Base-by-base conservation (phyloP, 2,329 filamentous ascomycete species). In the Malbranchea cinnamomea region DNA sequence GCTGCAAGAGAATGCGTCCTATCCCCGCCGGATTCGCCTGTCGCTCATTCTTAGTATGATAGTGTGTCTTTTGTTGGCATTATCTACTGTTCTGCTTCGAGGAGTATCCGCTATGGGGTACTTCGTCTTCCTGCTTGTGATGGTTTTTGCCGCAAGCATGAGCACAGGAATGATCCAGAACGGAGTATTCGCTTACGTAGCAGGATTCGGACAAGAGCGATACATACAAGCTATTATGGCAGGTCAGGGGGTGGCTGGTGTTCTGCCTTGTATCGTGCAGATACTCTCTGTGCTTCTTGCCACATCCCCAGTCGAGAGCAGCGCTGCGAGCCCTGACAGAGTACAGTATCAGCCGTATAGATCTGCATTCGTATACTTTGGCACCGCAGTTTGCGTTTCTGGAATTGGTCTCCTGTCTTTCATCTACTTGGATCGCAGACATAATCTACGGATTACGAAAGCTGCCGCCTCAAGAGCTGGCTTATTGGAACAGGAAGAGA, bases 151-250 rank as follows among this genome's bases (percentile, higher is more conserved):
- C n/a, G 72, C 84, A 0, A 81, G 83, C 40, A 64, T 78, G 48
- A 84, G 82, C 0, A 79, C 84, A 0, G 85, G 80, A 0, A 63
- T 94, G 29, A 79, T 85, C 41, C 89, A 95, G 56, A 95, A 95
- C 52, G 89, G 89, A 11, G 73, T 89, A 7, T 93, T 94, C 51
- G 83, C 89, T 2, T 95, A 85, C 49, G 84, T 83, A 3, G 73
- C 80, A 3, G 77, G 81, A 30, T 95, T 93, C 47, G 82, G 77
- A 20, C 66, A 80, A 30, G 71, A 78, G 12, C 81, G 89, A 53
- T 98, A 95, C 53, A 93, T 83, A 32, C 87, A 95, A 56, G 87
- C 78, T 14, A 84, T 95, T 53, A 95, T 98, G 85, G 75, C 78
- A 3, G 89, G 89, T 1, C 89, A 98, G 54, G 87, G 77, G 18